Base-by-base conservation (phyloP, 352 stramenopile species). In the Pseudoperonospora humuli region DNA sequence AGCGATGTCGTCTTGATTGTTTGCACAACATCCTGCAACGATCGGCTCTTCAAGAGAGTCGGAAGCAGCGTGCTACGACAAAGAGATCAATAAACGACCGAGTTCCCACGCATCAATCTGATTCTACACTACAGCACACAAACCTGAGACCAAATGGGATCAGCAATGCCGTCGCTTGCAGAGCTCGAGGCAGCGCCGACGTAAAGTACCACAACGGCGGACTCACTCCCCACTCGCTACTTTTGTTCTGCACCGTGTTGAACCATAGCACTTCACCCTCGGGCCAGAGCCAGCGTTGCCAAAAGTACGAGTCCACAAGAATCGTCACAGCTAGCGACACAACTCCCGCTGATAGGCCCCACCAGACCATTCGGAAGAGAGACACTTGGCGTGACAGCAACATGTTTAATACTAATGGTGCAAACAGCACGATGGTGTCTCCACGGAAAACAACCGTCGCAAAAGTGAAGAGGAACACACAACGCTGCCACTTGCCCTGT, bases 251-350 rank as follows among this genome's bases (percentile, higher is more conserved):
- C 31, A 99, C 74, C 1, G 95, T 96, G 34, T 93, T 93, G 57
- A 97, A 98, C 64, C 92, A 98, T 20, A 99, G 78, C 7, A 99
- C 97, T 45, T 95, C 83, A 20, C 95, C 94, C 54, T 99, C 97
- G n/a, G 97, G 95, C 95, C 96, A 99, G 15, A 98, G 58, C 84
- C 73, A 95, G 7, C 83, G 76, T 53, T 81, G 74, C 92, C 95
- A 98, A 50, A 98, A 92, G 52, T 92, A 78, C 34, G 89, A 97
- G 59, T 99, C 96, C 2, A 98, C 58, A 9, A 78, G 46, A 20
- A 97, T 57, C 1, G 87, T 98, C 17, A 95, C 11, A 0, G 66
- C 24, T 3, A 98, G 56, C 23, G 86, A 81, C 5, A 67, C 9
- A 3, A 85, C 17, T 0, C 82, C 83, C 1, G 90, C 77, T 0